A percentile compares a stretch with the other conserved stretches of the same genome.
phyloP scores from a whole-genome alignment of 2,329 filamentous ascomycete species.

The Tolypocladium amazonense region DNA sequence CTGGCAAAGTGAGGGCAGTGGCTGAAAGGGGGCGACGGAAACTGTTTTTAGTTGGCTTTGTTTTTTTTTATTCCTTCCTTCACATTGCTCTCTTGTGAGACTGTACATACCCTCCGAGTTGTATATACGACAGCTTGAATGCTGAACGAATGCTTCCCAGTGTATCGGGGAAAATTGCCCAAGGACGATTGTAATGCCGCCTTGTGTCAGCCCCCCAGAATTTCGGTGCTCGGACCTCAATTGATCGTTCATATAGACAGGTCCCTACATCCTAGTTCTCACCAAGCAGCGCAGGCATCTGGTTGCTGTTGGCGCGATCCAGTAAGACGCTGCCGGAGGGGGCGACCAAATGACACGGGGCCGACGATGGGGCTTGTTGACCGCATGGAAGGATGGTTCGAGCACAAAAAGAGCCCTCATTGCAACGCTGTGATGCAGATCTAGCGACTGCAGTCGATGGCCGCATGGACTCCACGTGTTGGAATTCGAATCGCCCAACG shows the following conservation, averaged over 20 bases:
- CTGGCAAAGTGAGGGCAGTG: conserved; percentile 9
- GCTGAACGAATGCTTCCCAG: too few relatives aligned
- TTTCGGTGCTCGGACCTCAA: background rate
- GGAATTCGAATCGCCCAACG: background rate
- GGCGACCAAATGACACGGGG: too few relatives aligned
- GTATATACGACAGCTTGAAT: background rate
- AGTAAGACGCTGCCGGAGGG: background rate
- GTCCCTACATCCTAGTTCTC: background rate
- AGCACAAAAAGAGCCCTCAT: background rate
- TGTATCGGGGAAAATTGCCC: background rate
- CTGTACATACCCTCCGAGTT: background rate
- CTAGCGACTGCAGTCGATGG: background rate
- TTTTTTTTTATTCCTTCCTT: background rate
- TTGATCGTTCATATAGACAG: background rate
- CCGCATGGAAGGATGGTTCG: background rate
- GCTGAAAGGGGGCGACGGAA: background rate
- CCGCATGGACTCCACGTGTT: background rate
- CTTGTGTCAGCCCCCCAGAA: background rate
- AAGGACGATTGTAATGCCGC: background rate
- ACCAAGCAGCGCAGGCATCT: background rate
- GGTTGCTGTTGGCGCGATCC: background rate
- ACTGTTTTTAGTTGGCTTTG: background rate
- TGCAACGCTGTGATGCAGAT: background rate
- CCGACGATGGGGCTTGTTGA: background rate
- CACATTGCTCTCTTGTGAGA: background rate